Conservation (phyloP, 495 filamentous ascomycete genomes). For the Penicillium paradoxum region DNA sequence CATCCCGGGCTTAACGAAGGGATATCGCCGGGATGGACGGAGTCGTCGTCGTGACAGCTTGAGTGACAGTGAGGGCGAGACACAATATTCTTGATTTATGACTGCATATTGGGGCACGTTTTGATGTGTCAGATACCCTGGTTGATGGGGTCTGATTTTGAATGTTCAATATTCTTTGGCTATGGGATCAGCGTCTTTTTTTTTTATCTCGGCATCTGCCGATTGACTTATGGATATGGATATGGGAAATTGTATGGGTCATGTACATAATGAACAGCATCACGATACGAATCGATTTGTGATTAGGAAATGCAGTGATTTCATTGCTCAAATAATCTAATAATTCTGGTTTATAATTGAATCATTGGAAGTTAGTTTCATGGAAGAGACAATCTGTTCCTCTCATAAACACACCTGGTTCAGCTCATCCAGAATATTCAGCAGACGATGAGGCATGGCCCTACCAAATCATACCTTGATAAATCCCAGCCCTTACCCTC, state of each 20-base stretch:
- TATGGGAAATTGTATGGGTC: slow-evolving; percentile 6
- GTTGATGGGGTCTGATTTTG: not conserved
- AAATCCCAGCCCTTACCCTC: no score
- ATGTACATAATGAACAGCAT: slow-evolving; percentile 9
- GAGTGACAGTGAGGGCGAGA: slow-evolving; percentile 50
- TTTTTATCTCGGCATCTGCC: not conserved
- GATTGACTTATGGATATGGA: slow-evolving; percentile 3
- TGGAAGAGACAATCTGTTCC: no score
- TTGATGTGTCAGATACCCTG: not conserved
- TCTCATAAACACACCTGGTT: no score
- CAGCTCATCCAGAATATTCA: no score
- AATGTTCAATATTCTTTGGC: slow-evolving; percentile 1
- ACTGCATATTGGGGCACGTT: not conserved
- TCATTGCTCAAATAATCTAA: no score
- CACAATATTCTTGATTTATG: slow-evolving; percentile 21
- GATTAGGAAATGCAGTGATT: not conserved
- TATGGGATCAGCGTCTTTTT: slow-evolving; percentile 2
- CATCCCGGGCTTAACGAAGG: slow-evolving; percentile 65
- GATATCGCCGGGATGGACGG: slow-evolving; percentile 42
- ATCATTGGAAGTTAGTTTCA: no score
- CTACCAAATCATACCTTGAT: no score
- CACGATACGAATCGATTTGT: not conserved
- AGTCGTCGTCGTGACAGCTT: slow-evolving; percentile 44
- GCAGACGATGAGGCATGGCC: no score
- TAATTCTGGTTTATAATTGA: no score